Base-by-base conservation (phyloP, 208 protist genomes). In the Acanthamoeba healyi region DNA sequence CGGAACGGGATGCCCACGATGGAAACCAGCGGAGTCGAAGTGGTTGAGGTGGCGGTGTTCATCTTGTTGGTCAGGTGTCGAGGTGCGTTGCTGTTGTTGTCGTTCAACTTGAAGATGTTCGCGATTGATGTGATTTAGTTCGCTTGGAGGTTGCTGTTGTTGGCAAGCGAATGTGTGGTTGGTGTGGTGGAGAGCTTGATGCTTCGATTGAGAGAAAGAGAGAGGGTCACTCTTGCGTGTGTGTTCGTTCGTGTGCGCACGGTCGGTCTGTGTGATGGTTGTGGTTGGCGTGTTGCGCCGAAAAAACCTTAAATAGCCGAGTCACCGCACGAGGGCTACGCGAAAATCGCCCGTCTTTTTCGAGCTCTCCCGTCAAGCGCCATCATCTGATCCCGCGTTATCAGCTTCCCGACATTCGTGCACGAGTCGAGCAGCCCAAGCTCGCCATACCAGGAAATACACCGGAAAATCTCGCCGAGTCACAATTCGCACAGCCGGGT, bases 1-100 rank as follows among this genome's bases (percentile, higher is more conserved):
- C 81, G 54, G 54, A 89, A 89, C 22, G 81, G 81, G 24, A 89
- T 38, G 44, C 81, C 81, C 15, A 89, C 46, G 22, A 89, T 63
- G 42, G 44, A 22, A 15, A 89, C 81, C 29, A 49, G 70, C 19
- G 70, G 38, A 9, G 29, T n/a, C 7, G n/a, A 10, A n/a, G 61
- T 61, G 15, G 54, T 61, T 26, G 54, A 12, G 54, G 54, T 22
- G 54, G 54, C 10, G n/a, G 70, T 79, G 70, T 79, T 79, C 70
- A 79, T 67, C 58, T 63, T 29, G 26, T 22, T 22, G 15, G 56
- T n/a, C n/a, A 29, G 15, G n/a, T 34, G 10, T 34, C 3, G 26
- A 56, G 51, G 51, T 56, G 22, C 12, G 19, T 67, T 29, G 58
- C 0, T 67, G 58, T 61, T 61, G 58, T 67, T 19, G 58, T 29